Evolutionary conservation across 225 moss, liverwort and hornwort species (phyloP).

Genomic region (Bryoerythrophyllum caledonicum): DNA sequence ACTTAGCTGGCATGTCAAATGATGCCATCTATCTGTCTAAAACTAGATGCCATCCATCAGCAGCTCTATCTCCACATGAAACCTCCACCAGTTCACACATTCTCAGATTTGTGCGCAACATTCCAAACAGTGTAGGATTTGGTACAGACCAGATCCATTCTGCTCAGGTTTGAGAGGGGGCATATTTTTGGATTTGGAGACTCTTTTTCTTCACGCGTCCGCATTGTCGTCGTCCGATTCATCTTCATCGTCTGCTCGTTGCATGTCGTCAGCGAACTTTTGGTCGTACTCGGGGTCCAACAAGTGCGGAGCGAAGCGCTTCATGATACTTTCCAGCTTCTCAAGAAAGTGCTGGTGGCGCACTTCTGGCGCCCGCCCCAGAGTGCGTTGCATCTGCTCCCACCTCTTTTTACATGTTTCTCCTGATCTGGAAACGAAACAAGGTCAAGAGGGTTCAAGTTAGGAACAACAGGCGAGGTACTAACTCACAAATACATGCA

Average conservation of each 20-base stretch:
- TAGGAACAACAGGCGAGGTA: neutral
- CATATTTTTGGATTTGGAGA: neutral
- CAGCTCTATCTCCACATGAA: neutral
- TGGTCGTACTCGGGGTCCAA: conserved; percentile 41
- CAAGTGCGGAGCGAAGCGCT: conserved; percentile 41
- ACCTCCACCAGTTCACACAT: neutral
- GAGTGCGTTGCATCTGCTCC: conserved; percentile 54
- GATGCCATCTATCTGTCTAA: conserved; percentile 6
- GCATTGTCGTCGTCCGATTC: conserved; percentile 16
- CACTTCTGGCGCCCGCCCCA: conserved; percentile 30
- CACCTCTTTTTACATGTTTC: conserved; percentile 45
- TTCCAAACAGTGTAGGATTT: no score
- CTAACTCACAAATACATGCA: no score
- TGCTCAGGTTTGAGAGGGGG: neutral
- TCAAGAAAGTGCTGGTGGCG: conserved; percentile 42
- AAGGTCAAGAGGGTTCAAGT: neutral
- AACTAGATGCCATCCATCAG: no score
- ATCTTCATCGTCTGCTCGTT: conserved; percentile 22
- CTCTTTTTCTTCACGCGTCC: conserved; percentile 7
- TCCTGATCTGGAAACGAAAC: conserved; percentile 44
- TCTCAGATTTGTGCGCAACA: neutral
- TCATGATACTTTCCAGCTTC: conserved; percentile 34
- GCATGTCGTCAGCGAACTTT: conserved; percentile 41
- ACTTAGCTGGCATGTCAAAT: neutral
- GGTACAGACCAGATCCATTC: neutral